Base-by-base conservation (phyloP, 441 rosid genomes). In the Raphanus hybrid region DNA sequence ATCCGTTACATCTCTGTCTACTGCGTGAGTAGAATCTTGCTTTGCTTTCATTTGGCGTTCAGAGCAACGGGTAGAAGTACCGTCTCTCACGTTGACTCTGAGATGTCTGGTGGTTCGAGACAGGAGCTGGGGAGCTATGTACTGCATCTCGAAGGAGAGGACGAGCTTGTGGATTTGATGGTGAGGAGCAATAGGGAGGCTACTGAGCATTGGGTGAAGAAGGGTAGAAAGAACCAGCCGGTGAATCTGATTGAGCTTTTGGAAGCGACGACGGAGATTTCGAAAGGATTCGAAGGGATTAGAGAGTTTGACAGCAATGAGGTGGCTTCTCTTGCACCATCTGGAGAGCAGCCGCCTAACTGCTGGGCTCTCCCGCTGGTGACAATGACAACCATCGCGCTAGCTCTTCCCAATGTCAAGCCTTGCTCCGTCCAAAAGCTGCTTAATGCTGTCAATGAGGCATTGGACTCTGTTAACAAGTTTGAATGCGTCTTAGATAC, bases 61-160 rank as follows among this genome's bases (percentile, higher is more conserved):
- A 41, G 65, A 11, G 54, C 18, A 15, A 61, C n/a, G 0, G 61
- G 64, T 2, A 27, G 39, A 35, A 35, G 70, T 5, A 55, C 20
- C 2, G 52, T 74, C 35, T n/a, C 82, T 15, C 58, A 61, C 20
- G 32, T 1, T 41, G 82, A 73, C 55, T 66, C 77, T 20, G 81
- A 78, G 12, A n/a, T 23, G 14, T 71, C 79, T 10, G 78, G 48
- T 41, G 12, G 82, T 58, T 52, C 68, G 0, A 87, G 79, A 83
- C 81, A 41, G 3, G 94, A 91, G 41, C 90, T 94, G 20, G 81
- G 89, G 64, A 83, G 79, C 3, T 95, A 80, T 73, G 97, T 91
- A 71, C 69, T 95, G 84, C 87, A 89, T 82, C 94, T 95, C 43
- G 98, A 95, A 86, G 98, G 93, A 4, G 99, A 95, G 85, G 83